Evolutionary conservation across 2,329 filamentous ascomycete species (phyloP).

Genomic region (Zymoseptoria brevis): DNA sequence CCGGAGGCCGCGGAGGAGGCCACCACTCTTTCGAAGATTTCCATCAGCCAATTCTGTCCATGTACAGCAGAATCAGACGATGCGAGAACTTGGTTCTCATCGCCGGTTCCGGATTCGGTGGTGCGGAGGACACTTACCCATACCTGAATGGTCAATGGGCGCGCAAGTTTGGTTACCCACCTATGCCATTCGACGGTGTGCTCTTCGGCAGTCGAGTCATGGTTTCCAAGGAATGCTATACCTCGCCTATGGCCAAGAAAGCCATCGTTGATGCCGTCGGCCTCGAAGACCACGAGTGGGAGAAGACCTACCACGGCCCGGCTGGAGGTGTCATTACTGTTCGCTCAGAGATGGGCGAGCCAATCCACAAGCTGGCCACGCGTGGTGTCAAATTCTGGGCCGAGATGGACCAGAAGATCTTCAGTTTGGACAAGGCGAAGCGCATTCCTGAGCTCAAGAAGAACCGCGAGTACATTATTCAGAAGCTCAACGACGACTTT

Average conservation of each 20-base stretch:
- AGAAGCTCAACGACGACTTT: slow-evolving; percentile 92
- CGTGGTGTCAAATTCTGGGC: slow-evolving; percentile 95
- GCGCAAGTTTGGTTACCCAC: slow-evolving; percentile 74
- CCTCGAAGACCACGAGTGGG: slow-evolving; percentile 76
- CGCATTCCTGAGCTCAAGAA: slow-evolving; percentile 80
- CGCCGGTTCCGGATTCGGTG: slow-evolving; percentile 86
- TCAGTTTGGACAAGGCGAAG: slow-evolving; percentile 91
- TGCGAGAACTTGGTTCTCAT: slow-evolving; percentile 81
- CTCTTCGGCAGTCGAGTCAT: slow-evolving; percentile 90
- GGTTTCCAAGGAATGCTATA: slow-evolving; percentile 87
- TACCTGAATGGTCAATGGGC: slow-evolving; percentile 88
- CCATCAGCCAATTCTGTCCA: slow-evolving; percentile 81
- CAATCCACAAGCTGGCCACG: slow-evolving; percentile 96
- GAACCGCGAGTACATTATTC: slow-evolving; percentile 82
- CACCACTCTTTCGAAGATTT: slow-evolving; percentile 96
- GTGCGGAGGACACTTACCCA: slow-evolving; percentile 81
- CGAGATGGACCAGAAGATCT: slow-evolving; percentile 98
- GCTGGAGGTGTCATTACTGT: slow-evolving; percentile 94
- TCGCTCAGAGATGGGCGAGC: slow-evolving; percentile 97
- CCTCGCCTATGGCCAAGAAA: slow-evolving; percentile 78
- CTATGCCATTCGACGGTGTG: slow-evolving; percentile 91
- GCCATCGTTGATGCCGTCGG: slow-evolving; percentile 82
- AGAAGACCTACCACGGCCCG: slow-evolving; percentile 84
- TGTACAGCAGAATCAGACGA: slow-evolving; percentile 82
- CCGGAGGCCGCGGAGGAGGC: slow-evolving; percentile 83